Evolutionary conservation across 164 flowering plant genomes (phyloP).

Genomic region (Santalum album): DNA sequence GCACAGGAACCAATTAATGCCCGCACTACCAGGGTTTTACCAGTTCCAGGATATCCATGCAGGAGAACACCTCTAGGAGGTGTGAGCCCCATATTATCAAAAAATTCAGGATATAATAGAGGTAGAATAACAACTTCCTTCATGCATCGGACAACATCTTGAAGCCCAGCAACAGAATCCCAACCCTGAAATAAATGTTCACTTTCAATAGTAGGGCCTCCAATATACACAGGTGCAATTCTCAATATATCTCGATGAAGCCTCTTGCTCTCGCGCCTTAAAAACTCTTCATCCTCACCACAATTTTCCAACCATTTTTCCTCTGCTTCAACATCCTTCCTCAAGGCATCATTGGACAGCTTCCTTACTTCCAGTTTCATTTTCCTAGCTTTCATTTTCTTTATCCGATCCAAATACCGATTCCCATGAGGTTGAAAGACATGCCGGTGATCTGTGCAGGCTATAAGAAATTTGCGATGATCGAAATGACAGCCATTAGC

Average conservation of each 20-base stretch:
- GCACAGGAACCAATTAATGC: conserved; percentile 93
- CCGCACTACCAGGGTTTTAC: conserved; percentile 89
- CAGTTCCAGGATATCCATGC: conserved; percentile 99
- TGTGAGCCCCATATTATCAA: conserved; percentile 62
- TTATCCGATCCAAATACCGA: conserved; percentile 32
- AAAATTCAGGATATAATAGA: conserved; percentile 83
- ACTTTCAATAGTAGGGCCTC: conserved; percentile 51
- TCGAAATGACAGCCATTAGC: conserved; percentile 84
- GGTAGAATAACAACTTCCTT: conserved; percentile 96
- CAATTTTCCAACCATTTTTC: conserved; percentile 97
- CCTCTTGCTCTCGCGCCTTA: conserved; percentile 92
- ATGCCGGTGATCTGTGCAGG: conserved; percentile 82
- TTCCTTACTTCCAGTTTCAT: conserved; percentile 70
- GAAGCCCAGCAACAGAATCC: conserved; percentile 98
- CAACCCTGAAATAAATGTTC: conserved; percentile 62
- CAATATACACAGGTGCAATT: conserved; percentile 87
- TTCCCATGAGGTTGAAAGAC: conserved; percentile 75
- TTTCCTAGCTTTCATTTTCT: conserved; percentile 72
- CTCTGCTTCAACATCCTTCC: conserved; percentile 89
- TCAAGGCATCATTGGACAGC: conserved; percentile 64
- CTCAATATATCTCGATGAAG: conserved; percentile 88
- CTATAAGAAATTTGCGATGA: conserved; percentile 95
- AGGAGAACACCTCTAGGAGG: conserved; percentile 98
- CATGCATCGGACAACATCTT: conserved; percentile 80
- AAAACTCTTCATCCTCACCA: conserved; percentile 98